These are phyloP conservation scores for Trichophyton equinum DNA, from an alignment of 2,329 filamentous ascomycete species.

Conservation along the genomic window DNA sequence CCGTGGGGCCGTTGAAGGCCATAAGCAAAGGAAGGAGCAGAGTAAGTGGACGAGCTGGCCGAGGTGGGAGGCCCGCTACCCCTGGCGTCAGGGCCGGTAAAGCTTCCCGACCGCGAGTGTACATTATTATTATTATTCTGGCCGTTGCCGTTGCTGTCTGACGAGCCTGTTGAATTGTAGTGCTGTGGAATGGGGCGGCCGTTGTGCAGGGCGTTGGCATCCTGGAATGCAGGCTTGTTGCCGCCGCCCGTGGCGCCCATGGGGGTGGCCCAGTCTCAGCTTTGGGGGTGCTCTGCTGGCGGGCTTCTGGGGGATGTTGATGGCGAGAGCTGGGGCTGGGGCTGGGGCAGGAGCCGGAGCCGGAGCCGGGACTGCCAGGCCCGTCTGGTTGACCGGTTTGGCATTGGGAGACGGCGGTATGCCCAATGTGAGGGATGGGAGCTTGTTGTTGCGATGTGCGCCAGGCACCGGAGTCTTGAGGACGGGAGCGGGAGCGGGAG, in stretches of 20 bases:
- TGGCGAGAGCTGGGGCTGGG: constrained; percentile 17
- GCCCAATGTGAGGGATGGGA: constrained; percentile 71
- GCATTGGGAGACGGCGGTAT: constrained; percentile 79
- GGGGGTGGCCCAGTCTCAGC: constrained; percentile 73
- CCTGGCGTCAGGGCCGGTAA: constrained; percentile 57
- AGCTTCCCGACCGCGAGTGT: constrained; percentile 73
- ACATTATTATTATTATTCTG: constrained; percentile 37
- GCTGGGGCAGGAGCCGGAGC: no score
- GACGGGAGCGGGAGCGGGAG: constrained; percentile 52
- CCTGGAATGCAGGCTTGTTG: constrained; percentile 42
- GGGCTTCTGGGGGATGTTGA: constrained; percentile 20
- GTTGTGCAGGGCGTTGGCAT: constrained; percentile 44
- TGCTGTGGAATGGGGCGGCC: constrained; percentile 45
- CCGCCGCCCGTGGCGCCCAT: constrained; percentile 47
- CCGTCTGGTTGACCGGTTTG: constrained; percentile 48
- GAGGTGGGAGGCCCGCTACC: constrained; percentile 65
- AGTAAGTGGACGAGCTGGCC: constrained; percentile 77
- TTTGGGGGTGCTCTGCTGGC: constrained; percentile 46
- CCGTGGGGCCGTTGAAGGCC: constrained; percentile 47
- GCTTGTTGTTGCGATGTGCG: constrained; percentile 45
- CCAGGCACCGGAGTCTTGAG: constrained; percentile 74
- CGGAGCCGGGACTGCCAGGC: constrained; percentile 14
- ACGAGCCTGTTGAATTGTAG: constrained; percentile 45
- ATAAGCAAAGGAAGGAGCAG: constrained; percentile 69
- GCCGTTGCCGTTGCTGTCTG: constrained; percentile 41